Evolutionary conservation across 139 green algal species (phyloP), one percentile per base, ranked within the genome.

Genomic region (Chlorella sorokiniana): DNA sequence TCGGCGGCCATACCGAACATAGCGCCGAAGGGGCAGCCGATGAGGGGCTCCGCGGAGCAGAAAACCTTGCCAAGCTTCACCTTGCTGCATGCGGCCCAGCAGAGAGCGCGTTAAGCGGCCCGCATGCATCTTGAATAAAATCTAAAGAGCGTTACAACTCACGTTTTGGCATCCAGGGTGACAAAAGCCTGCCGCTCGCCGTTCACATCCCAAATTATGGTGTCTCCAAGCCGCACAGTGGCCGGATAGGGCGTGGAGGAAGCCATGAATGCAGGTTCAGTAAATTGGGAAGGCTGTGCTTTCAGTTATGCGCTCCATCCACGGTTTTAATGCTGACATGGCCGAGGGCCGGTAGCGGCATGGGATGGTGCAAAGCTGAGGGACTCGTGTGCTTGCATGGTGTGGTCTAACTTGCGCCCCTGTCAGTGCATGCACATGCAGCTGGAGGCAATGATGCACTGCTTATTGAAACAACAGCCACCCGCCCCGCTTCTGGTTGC

Each of bases 201-300:
- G 42, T 94, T 92, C 6, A 94, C 88, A 37, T 94, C 91, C 3
- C 93, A 75, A 0, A 96, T 84, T 7, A 92, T 83, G 27, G 81
- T 86, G 69, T 95, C 88, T 1, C 91, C 91, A 63, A 94, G 89
- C 11, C 45, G 70, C 25, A 74, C 68, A 27, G 38, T 27, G 29
- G 68, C 10, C 45, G 10, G 45, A 10, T 54, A 14, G 14, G 45
- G 54, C 54, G n/a, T n/a, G n/a, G n/a, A n/a, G n/a, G n/a, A n/a
- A n/a, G n/a, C n/a, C n/a, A n/a, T n/a, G n/a, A n/a, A n/a, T n/a
- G n/a, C n/a, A n/a, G n/a, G n/a, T n/a, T n/a, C n/a, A n/a, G n/a
- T n/a, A n/a, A n/a, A n/a, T n/a, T n/a, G n/a, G n/a, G n/a, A n/a
- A n/a, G n/a, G n/a, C n/a, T n/a, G n/a, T n/a, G n/a, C n/a, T n/a